Evolutionary conservation across 2,329 filamentous ascomycete species (phyloP).

Genomic region (Mycosphaerella sp.): DNA sequence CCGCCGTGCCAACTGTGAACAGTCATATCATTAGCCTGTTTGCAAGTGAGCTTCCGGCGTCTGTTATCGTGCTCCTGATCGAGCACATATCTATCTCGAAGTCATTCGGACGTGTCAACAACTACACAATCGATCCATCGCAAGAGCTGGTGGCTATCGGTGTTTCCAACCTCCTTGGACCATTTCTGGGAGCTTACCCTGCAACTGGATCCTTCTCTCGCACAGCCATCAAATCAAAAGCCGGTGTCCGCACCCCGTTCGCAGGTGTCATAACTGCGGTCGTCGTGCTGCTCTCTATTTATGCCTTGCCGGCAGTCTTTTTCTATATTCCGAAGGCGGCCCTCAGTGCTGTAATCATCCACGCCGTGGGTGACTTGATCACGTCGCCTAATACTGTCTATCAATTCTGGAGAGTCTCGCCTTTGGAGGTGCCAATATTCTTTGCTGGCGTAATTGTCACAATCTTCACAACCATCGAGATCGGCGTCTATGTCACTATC

Average conservation of each 20-base stretch:
- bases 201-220: conserved; percentile 93
- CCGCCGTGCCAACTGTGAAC: conserved; percentile 65
- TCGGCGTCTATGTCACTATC: conserved; percentile 86
- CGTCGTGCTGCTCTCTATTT: conserved; percentile 83
- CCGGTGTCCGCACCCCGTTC: conserved; percentile 85
- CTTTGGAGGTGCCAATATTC: conserved; percentile 85
- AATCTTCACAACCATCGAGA: conserved; percentile 80
- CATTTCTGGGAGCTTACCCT: conserved; percentile 87
- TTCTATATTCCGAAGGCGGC: conserved; percentile 83
- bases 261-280: conserved; percentile 82
- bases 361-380: conserved; percentile 88
- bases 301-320: conserved; percentile 80
- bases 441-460: conserved; percentile 88
- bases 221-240: conserved; percentile 95
- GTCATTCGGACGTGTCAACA: conserved; percentile 91
- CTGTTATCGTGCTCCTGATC: conserved; percentile 89
- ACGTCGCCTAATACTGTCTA: conserved; percentile 87
- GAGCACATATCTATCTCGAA: conserved; percentile 98
- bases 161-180: conserved; percentile 79
- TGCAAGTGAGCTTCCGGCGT: conserved; percentile 67
- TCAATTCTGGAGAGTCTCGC: conserved; percentile 91
- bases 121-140: conserved; percentile 91
- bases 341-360: conserved; percentile 85
- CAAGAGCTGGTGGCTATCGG: conserved; percentile 95
- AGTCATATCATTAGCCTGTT: conserved; percentile 61